A percentile compares a stretch with the other conserved stretches of the same genome.
These are phyloP conservation scores for Daedaleopsis sinensis DNA, from an alignment of 768 basidiomycete genomes.

Conservation along the genomic window DNA sequence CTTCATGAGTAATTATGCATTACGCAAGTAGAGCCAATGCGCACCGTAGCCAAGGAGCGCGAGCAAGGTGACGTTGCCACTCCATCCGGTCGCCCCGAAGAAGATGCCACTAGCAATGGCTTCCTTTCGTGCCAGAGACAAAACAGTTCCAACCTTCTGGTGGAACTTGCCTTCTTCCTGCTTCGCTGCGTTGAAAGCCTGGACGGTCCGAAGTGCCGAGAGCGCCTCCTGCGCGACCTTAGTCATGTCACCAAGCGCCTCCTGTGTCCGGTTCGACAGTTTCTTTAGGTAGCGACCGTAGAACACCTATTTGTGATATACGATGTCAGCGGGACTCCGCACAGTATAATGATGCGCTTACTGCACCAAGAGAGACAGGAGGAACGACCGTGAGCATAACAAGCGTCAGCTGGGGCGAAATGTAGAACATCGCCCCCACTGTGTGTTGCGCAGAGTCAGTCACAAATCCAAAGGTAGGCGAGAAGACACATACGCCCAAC, in stretches of 20 bases:
- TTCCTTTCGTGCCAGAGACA: conserved; percentile 81
- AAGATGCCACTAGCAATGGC: conserved; percentile 91
- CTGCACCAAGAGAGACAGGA: conserved; percentile 82
- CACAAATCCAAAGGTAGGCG: not conserved
- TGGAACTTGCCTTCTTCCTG: conserved; percentile 82
- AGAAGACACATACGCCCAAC: conserved; percentile 72
- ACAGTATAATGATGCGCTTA: conserved; percentile 42
- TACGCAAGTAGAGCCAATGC: conserved; percentile 15
- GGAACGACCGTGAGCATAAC: conserved; percentile 94
- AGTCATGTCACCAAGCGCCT: conserved; percentile 95
- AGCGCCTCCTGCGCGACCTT: conserved; percentile 91
- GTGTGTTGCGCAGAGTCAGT: not conserved
- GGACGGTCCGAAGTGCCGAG: conserved; percentile 83
- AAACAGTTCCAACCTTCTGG: conserved; percentile 62
- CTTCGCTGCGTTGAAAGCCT: conserved; percentile 84
- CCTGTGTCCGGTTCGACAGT: conserved; percentile 90
- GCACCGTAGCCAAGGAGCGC: conserved; percentile 89
- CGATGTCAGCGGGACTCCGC: conserved; percentile 22
- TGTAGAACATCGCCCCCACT: conserved; percentile 96
- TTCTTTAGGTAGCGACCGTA: conserved; percentile 95
- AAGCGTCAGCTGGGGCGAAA: conserved; percentile 84
- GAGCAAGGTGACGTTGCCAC: conserved; percentile 90
- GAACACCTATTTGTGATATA: conserved; percentile 61
- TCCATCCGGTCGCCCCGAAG: conserved; percentile 90
- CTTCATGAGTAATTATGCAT: not conserved